Conservation (phyloP, 176 grass and related monocot genomes). For the Elaeis guineensis region DNA sequence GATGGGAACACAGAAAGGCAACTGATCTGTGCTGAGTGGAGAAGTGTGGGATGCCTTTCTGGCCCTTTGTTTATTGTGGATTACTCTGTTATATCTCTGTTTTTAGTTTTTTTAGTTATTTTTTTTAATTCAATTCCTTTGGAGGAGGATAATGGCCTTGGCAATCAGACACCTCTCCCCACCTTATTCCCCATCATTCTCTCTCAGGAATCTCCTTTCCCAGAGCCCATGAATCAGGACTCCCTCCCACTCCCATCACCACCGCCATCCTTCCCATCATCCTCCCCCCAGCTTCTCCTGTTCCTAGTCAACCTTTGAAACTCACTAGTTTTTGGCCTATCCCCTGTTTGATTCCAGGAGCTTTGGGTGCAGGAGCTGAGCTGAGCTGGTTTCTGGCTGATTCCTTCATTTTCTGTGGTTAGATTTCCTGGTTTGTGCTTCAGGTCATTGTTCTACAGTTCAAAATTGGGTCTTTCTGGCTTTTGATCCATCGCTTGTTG, state of each 20-base stretch:
- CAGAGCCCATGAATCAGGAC: conserved; percentile 33
- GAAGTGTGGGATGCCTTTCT: too few relatives aligned
- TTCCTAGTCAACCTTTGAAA: too few relatives aligned
- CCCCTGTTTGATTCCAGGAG: too few relatives aligned
- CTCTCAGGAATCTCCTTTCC: conserved; percentile 27
- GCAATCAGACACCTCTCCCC: conserved; percentile 2
- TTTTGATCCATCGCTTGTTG: background rate
- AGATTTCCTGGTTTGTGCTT: background rate
- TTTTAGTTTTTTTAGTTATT: background rate
- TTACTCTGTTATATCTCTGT: background rate
- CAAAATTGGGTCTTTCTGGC: background rate
- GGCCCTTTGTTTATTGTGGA: conserved; percentile 15
- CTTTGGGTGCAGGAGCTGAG: too few relatives aligned
- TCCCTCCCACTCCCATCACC: conserved; percentile 1
- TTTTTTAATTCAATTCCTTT: conserved; percentile 12
- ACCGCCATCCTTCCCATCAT: too few relatives aligned
- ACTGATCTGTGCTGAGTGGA: conserved; percentile 12
- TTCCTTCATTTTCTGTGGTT: background rate
- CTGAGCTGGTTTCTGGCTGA: too few relatives aligned
- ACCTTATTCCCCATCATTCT: conserved; percentile 23
- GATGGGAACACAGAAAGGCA: conserved; percentile 8
- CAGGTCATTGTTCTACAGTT: background rate
- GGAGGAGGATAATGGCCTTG: conserved; percentile 13
- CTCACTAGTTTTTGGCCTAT: too few relatives aligned
- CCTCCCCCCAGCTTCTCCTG: background rate